Percentiles rank a stretch among this genome's conserved stretches.
Evolutionary conservation across 2,329 filamentous ascomycete genomes (phyloP).

Genomic region (Stagonosporopsis vannaccii): DNA sequence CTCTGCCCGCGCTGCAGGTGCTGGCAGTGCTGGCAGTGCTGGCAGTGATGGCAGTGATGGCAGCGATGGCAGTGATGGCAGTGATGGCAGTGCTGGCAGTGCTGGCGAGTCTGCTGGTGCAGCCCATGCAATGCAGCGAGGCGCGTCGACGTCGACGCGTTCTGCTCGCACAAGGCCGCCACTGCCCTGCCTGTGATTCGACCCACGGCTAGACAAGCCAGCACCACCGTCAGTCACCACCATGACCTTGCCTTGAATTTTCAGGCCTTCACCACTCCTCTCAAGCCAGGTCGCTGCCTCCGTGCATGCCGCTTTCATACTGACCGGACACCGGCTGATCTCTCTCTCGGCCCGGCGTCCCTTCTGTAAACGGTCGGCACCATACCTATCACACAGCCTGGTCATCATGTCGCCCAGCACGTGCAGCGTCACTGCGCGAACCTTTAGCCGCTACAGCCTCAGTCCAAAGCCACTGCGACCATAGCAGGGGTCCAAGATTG

Average conservation of each 20-base stretch:
- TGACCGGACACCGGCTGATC: constrained; percentile 13
- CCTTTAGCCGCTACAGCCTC: constrained; percentile 39
- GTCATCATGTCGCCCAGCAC: constrained; percentile 35
- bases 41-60: too few species aligned
- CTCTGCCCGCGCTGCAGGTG: constrained; percentile 1
- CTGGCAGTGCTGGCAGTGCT: constrained; percentile 12
- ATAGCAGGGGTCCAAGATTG: constrained; percentile 7
- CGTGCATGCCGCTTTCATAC: background rate
- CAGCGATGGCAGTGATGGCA: too few species aligned
- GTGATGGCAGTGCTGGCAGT: too few species aligned
- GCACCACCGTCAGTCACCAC: too few species aligned
- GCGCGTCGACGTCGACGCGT: too few species aligned
- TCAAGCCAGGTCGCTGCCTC: background rate
- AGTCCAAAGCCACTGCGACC: constrained; percentile 24
- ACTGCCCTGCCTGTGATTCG: too few species aligned
- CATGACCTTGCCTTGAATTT: too few species aligned
- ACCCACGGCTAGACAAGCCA: too few species aligned
- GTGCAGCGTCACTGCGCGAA: constrained; percentile 33
- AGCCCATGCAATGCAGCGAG: too few species aligned
- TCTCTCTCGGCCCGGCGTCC: constrained; percentile 18
- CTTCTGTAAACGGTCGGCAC: constrained; percentile 14
- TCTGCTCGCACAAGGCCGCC: too few species aligned
- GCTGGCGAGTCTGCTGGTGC: too few species aligned
- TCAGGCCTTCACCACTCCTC: background rate
- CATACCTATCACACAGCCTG: constrained; percentile 16